Base-by-base conservation (phyloP, 352 stramenopile genomes). In the Phytophthora cactorum region DNA sequence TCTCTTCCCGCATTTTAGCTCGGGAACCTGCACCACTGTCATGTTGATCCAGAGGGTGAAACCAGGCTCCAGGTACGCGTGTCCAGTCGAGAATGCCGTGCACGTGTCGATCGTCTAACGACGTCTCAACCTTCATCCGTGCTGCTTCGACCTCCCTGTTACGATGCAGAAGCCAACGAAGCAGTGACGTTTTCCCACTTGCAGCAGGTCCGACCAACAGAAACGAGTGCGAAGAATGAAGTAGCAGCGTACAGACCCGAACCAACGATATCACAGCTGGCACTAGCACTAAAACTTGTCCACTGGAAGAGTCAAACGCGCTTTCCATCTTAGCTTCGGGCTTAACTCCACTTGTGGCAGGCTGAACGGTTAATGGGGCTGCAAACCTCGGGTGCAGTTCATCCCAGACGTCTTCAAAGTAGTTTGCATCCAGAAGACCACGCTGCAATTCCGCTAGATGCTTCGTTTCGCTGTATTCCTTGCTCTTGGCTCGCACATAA, bases 81-180 rank as follows among this genome's bases (percentile, higher is more conserved):
- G 77, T 63, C 83, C 83, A 91, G 22, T 91, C 74, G 0, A 90
- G 66, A 45, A 86, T 70, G 1, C 66, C 69, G 9, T 79, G 68
- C 0, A 72, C 45, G 31, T 78, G 71, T 8, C 74, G 59, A 9
- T 83, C 63, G 7, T 88, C 74, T 10, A 91, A 49, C 3, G 83
- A 84, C 0, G 76, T 70, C 41, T 91, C 81, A 0, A 82, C 56
- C 53, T 83, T 82, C 47, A 73, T 75, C 49, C 86, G 70, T 0
- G 68, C 63, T 11, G 61, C 59, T 44, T 81, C 68, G 4, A 80
- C 70, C 51, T 80, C 66, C 0, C 69, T 55, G 29, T 90, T 88
- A 17, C 76, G 63, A 22, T 54, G 54, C 22, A 64, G 49, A 6
- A 91, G 28, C 45, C 78, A 66, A 5, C 79, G 69, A 28, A 91